Evolutionary conservation across 805 yeast species (phyloP).

Genomic region (Myxozyma sirexii): DNA sequence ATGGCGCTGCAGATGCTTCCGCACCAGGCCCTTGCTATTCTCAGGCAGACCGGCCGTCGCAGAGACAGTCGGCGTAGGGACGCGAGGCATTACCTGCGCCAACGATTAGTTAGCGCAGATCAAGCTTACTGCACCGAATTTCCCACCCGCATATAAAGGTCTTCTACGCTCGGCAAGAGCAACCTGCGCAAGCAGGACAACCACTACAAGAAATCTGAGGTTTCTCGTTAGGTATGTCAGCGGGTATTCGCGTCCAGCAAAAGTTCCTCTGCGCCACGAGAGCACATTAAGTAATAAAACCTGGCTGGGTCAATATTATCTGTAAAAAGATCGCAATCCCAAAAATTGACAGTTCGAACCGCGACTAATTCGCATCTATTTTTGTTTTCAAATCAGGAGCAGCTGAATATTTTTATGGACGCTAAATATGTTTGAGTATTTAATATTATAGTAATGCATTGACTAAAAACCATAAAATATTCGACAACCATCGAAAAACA

Average conservation of each 20-base stretch:
- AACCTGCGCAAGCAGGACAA: not conserved
- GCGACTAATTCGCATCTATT: too few species aligned
- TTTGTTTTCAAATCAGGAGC: too few species aligned
- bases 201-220: not conserved
- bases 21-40: constrained; percentile 33
- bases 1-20: constrained; percentile 32
- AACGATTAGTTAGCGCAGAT: not conserved
- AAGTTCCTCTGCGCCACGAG: constrained; percentile 25
- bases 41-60: constrained; percentile 30
- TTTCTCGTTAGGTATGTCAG: not conserved
- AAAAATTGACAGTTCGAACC: too few species aligned
- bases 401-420: too few species aligned
- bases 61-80: too few species aligned
- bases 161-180: constrained; percentile 2
- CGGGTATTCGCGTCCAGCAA: constrained; percentile 31
- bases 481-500: not conserved
- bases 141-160: constrained; percentile 35
- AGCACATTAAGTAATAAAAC: not conserved
- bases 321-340: too few species aligned
- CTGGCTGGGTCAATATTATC: not conserved
- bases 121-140: constrained; percentile 33
- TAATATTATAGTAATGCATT: constrained; percentile 3
- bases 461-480: not conserved
- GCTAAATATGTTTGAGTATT: too few species aligned
- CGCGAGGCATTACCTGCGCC: too few species aligned